Base-by-base conservation (phyloP, 1,284 basidiomycete genomes). In the Rhodotorula sp. region DNA sequence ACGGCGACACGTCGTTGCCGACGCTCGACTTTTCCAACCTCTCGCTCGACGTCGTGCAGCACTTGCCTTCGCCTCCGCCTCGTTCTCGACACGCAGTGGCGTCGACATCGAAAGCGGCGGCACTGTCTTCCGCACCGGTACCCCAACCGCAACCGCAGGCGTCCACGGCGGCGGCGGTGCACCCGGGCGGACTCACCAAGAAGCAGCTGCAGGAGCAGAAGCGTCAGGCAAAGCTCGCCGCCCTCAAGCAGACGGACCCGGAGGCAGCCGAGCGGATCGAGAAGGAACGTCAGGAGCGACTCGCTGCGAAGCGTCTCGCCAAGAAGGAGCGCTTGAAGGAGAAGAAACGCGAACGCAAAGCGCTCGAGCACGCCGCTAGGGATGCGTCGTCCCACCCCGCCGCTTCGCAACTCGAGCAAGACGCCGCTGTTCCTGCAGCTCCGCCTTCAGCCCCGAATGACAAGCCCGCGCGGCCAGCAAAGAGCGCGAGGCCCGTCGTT, bases 11-110 rank as follows among this genome's bases (percentile, higher is more conserved):
- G 73, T 88, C 86, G 6, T 84, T 92, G 10, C 91, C 90, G 46
- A 88, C 91, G 74, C 88, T 92, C 77, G 89, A 91, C 76, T 92
- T 91, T 79, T 85, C 87, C 64, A 88, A 91, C 67, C 86, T 92
- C 73, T 84, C 84, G 66, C 81, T 80, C 49, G 79, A 84, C 47
- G 76, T 82, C 21, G 78, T 81, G n/a, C 59, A 77, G 81, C 66
- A 77, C 56, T 54, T 71, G 4, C 69, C 72, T 16, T 20, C 70
- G 18, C 23, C 62, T 29, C 21, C 39, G 8, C 58, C 58, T 5
- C 14, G 21, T 4, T 8, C 49, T 52, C 34, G 23, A 16, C 16
- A 51, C 15, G 8, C 62, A 20, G 3, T 31, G 18, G 6, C 16
- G 23, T 23, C 29, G 18, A 43, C 31, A n/a, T n/a, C 49, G 15